These are phyloP conservation scores for Paragyromitra xinjiangensis DNA, from an alignment of 495 filamentous ascomycete species.

Conservation along the genomic window DNA sequence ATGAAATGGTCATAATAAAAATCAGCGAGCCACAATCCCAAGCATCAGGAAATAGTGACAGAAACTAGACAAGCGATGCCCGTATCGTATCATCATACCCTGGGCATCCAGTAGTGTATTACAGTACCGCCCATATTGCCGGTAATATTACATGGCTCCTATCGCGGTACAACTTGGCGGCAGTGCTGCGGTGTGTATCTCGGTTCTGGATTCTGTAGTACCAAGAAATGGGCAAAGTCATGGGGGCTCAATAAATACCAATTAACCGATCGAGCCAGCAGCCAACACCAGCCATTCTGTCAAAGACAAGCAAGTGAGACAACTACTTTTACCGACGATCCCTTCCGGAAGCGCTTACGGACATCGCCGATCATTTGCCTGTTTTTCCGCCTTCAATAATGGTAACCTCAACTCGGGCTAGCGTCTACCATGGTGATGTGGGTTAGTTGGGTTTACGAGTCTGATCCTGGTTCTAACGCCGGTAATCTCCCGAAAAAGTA, in stretches of 20 bases:
- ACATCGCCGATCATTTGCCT: constrained; percentile 53
- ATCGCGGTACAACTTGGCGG: constrained; percentile 32
- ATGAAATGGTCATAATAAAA: constrained; percentile 6
- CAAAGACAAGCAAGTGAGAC: constrained; percentile 49
- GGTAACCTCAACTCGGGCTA: constrained; percentile 35
- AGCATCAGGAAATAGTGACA: constrained; percentile 2
- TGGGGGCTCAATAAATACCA: constrained; percentile 34
- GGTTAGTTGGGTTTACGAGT: constrained; percentile 29
- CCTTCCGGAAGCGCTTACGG: constrained; percentile 38
- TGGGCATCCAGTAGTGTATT: constrained; percentile 13
- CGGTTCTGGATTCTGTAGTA: constrained; percentile 35
- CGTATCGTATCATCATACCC: not conserved
- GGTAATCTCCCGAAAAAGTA: constrained; percentile 22
- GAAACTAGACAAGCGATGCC: not conserved
- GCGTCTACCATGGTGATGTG: constrained; percentile 18
- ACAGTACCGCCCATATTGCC: constrained; percentile 35
- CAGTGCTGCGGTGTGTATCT: constrained; percentile 26
- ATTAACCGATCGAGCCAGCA: constrained; percentile 49
- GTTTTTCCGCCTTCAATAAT: constrained; percentile 53
- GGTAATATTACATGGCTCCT: constrained; percentile 43
- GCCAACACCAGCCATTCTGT: constrained; percentile 22
- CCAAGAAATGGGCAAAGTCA: constrained; percentile 17
- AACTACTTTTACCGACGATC: constrained; percentile 51
- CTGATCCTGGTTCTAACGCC: constrained; percentile 31
- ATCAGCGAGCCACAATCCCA: not conserved